Percentiles rank a stretch among this genome's conserved stretches.
phyloP scores from a whole-genome alignment of 1,284 basidiomycete species.

The Bondarzewia mesenterica region DNA sequence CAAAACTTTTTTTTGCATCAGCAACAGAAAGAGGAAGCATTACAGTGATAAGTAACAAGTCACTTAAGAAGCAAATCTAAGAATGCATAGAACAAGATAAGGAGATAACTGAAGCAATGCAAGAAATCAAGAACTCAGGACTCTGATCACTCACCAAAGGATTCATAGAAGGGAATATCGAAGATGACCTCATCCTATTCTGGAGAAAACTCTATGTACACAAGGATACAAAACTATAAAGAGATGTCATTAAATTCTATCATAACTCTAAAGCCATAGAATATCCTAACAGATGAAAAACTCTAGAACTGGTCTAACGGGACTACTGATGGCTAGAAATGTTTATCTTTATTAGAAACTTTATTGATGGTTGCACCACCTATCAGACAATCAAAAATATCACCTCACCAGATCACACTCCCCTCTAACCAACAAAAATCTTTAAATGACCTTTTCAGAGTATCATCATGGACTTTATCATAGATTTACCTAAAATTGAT shows the following conservation, averaged over 20 bases:
- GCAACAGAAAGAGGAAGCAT: background rate
- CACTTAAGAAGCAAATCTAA: background rate
- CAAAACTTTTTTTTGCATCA: background rate
- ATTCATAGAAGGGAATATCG: background rate
- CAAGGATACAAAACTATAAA: background rate
- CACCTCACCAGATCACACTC: no score
- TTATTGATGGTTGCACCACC: no score
- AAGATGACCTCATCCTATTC: background rate
- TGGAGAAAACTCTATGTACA: background rate
- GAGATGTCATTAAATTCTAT: background rate
- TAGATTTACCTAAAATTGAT: no score
- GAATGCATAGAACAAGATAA: background rate
- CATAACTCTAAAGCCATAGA: background rate
- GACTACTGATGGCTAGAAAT: no score
- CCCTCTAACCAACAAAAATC: no score
- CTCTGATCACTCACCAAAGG: background rate
- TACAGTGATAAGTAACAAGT: background rate
- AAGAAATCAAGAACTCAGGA: background rate
- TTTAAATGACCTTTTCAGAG: no score
- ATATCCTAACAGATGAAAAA: background rate
- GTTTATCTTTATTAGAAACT: no score
- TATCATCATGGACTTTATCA: no score
- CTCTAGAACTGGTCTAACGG: background rate
- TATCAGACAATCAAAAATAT: no score
- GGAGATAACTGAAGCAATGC: background rate